Percentiles rank a stretch among this genome's conserved stretches.
These are phyloP conservation scores for Phaeophleospora eucalypticola DNA, from an alignment of 2,329 filamentous ascomycete species.

Conservation along the genomic window DNA sequence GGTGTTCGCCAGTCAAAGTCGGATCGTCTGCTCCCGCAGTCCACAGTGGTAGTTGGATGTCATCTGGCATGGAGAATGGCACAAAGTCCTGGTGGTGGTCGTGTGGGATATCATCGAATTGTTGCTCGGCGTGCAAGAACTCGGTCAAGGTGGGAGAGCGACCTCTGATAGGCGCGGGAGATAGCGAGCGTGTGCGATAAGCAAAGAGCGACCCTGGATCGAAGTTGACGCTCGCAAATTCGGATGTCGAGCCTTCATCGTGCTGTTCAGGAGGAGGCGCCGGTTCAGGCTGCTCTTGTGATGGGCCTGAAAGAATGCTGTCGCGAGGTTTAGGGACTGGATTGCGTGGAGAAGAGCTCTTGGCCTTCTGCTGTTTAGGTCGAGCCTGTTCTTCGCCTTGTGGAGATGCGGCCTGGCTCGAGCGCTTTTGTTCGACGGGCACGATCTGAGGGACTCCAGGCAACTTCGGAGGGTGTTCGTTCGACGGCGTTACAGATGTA, in stretches of 20 bases:
- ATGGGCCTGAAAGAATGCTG: conserved; percentile 2
- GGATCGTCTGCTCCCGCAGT: conserved; percentile 19
- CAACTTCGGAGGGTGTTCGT: conserved; percentile 7
- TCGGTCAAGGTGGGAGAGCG: conserved; percentile 31
- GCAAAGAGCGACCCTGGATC: conserved; percentile 14
- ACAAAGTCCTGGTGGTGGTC: conserved; percentile 21
- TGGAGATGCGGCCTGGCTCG: not conserved
- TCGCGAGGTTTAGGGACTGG: not conserved
- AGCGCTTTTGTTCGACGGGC: not conserved
- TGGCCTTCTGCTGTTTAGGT: not conserved
- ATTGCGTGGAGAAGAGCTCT: conserved; percentile 1
- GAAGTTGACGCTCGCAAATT: conserved; percentile 15
- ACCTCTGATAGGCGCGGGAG: conserved; percentile 10
- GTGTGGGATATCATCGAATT: conserved; percentile 8
- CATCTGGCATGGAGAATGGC: conserved; percentile 27
- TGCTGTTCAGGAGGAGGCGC: conserved; percentile 3
- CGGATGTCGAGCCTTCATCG: not conserved
- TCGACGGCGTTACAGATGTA: conserved; percentile 17
- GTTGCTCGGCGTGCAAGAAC: conserved; percentile 21
- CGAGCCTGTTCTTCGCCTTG: not conserved
- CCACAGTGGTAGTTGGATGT: conserved; percentile 23
- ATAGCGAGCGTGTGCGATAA: conserved; percentile 19
- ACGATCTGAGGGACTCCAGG: not conserved
- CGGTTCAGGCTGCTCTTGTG: conserved; percentile 7
- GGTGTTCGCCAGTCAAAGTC: conserved; percentile 11